Conservation (phyloP, 164 flowering plant genomes). For the Protea cynaroides region DNA sequence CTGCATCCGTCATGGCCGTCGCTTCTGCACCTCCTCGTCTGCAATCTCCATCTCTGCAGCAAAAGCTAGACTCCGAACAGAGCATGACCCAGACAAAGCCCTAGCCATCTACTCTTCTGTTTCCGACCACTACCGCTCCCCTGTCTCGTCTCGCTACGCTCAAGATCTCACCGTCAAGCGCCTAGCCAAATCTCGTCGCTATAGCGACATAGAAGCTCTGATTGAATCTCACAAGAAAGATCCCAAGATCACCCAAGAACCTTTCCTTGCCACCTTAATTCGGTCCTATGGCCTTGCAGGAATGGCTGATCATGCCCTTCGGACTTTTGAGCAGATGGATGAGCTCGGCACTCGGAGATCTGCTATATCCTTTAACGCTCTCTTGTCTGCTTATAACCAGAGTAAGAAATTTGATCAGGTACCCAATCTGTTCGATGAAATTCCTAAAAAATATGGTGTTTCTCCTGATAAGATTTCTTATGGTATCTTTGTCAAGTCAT, state of each 20-base stretch:
- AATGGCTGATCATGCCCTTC: conserved; percentile 70
- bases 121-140: conserved; percentile 28
- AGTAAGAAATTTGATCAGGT: conserved; percentile 41
- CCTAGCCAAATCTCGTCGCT: conserved; percentile 61
- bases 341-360: conserved; percentile 59
- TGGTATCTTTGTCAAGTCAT: conserved; percentile 56
- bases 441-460: conserved; percentile 37
- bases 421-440: conserved; percentile 44
- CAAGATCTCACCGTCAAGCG: conserved; percentile 57
- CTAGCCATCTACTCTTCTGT: conserved; percentile 48
- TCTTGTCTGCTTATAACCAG: conserved; percentile 47
- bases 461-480: conserved; percentile 57
- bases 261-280: conserved; percentile 51
- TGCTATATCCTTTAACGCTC: conserved; percentile 57
- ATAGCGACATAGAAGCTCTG: conserved; percentile 56
- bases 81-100: conserved; percentile 62
- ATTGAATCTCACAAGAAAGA: conserved; percentile 57
- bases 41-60: conserved; percentile 45
- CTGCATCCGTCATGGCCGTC: conserved; percentile 25
- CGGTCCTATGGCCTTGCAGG: conserved; percentile 70
- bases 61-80: conserved; percentile 35
- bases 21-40: conserved; percentile 22
- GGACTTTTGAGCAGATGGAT: conserved; percentile 60
- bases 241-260: conserved; percentile 58
- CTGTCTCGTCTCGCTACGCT: conserved; percentile 49